Conservation (phyloP, 192 early-diverging fungal species). For the Coemansia sp. region DNA sequence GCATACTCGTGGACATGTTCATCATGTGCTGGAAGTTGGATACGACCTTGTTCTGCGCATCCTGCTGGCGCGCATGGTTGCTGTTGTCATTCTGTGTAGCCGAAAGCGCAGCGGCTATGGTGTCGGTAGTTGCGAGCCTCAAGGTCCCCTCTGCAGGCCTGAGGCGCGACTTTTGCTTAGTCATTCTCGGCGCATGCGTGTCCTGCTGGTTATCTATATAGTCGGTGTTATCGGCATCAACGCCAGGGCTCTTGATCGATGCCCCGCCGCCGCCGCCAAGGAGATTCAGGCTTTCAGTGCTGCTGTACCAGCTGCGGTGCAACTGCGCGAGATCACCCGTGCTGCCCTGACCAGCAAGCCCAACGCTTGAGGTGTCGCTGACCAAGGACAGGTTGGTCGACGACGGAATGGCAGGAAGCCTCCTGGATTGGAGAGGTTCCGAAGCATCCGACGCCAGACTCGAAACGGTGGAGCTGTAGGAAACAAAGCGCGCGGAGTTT, state of each 20-base stretch:
- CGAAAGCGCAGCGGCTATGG: not conserved
- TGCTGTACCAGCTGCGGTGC: slow-evolving; percentile 57
- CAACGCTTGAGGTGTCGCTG: slow-evolving; percentile 35
- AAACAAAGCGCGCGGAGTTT: slow-evolving; percentile 37
- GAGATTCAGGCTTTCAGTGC: slow-evolving; percentile 45
- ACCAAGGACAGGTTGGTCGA: slow-evolving; percentile 33
- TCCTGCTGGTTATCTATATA: slow-evolving; percentile 11
- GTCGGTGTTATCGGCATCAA: slow-evolving; percentile 9
- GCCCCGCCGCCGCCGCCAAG: slow-evolving; percentile 36
- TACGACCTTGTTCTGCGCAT: slow-evolving; percentile 26
- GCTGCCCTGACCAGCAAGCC: slow-evolving; percentile 35
- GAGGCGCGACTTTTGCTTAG: slow-evolving; percentile 39
- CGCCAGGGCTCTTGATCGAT: slow-evolving; percentile 12
- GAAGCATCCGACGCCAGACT: slow-evolving; percentile 29
- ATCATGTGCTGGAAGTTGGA: slow-evolving; percentile 40
- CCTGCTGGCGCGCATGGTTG: not conserved
- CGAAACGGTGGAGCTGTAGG: slow-evolving; percentile 39
- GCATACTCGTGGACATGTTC: slow-evolving; percentile 18
- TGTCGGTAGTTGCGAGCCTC: not conserved
- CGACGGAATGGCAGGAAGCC: slow-evolving; percentile 17
- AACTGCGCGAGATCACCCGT: slow-evolving; percentile 33
- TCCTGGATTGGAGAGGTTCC: slow-evolving; percentile 23
- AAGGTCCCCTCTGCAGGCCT: slow-evolving; percentile 16
- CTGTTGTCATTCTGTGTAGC: not conserved
- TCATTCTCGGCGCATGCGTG: slow-evolving; percentile 20